Evolutionary conservation across 768 basidiomycete species (phyloP).

Genomic region (Porpolomopsis calyptriformis): DNA sequence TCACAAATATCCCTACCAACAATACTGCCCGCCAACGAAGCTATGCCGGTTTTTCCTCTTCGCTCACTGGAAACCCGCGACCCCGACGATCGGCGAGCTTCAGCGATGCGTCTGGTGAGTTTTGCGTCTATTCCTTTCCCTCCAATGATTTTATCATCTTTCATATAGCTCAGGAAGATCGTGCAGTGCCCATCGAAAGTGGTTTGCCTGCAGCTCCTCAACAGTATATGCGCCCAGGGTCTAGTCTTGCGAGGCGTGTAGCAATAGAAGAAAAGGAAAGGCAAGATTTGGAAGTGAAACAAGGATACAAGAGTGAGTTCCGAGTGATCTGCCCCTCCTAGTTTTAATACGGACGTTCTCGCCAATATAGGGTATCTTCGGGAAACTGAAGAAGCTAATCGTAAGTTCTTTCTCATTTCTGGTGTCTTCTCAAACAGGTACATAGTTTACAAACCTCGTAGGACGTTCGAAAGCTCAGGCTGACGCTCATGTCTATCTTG

Average conservation of each 20-base stretch:
- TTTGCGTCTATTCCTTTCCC: conserved; percentile 5
- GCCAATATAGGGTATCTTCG: conserved; percentile 24
- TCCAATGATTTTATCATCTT: conserved; percentile 10
- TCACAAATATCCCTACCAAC: conserved; percentile 5
- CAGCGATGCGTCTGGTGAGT: conserved; percentile 49
- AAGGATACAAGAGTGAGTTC: conserved; percentile 33
- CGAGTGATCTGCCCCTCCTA: conserved; percentile 3
- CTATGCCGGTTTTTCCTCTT: conserved; percentile 21
- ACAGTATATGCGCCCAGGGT: conserved; percentile 28
- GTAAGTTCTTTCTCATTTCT: conserved; percentile 20
- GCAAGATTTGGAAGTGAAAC: conserved; percentile 33
- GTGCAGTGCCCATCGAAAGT: conserved; percentile 13
- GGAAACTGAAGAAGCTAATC: conserved; percentile 32
- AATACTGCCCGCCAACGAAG: conserved; percentile 17
- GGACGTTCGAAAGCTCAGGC: background rate
- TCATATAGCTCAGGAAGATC: conserved; percentile 7
- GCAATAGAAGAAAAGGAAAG: conserved; percentile 29
- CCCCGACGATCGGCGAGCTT: conserved; percentile 70
- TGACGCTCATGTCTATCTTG: conserved; percentile 9
- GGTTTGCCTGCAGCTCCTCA: background rate
- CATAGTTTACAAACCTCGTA: conserved; percentile 1
- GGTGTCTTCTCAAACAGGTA: conserved; percentile 11
- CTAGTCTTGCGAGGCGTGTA: conserved; percentile 31
- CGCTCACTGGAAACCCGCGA: conserved; percentile 36
- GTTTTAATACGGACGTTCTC: conserved; percentile 2